phyloP scores from a whole-genome alignment of 805 yeast species.

The Suhomyces tanzawaensis region DNA sequence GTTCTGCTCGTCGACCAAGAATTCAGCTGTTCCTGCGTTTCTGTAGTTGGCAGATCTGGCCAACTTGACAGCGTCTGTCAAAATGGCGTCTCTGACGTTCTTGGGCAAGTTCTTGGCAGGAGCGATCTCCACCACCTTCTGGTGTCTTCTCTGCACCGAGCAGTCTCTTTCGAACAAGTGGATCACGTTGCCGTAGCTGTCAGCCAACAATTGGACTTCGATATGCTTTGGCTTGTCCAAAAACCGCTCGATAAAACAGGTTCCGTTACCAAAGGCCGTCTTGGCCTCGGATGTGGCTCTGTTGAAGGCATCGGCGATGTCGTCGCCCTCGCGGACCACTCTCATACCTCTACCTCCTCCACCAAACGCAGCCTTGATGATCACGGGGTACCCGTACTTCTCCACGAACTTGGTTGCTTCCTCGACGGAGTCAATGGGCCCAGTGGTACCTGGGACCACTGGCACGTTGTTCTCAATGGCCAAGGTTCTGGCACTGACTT shows the following conservation, averaged over 20 bases:
- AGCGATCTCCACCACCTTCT: slow-evolving; percentile 97
- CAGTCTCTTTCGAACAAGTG: slow-evolving; percentile 97
- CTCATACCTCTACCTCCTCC: slow-evolving; percentile 99
- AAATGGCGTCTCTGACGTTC: slow-evolving; percentile 83
- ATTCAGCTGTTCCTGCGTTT: slow-evolving; percentile 99
- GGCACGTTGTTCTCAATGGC: slow-evolving; percentile 85
- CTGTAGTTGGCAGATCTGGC: slow-evolving; percentile 87
- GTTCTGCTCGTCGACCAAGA: slow-evolving; percentile 87
- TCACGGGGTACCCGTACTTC: slow-evolving; percentile 90
- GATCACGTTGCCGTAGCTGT: slow-evolving; percentile 88
- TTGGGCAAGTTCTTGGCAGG: slow-evolving; percentile 90
- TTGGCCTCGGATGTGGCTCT: slow-evolving; percentile 94
- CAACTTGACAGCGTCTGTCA: slow-evolving; percentile 90
- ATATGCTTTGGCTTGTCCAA: slow-evolving; percentile 95
- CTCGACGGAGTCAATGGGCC: slow-evolving; percentile 79
- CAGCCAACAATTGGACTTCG: slow-evolving; percentile 95
- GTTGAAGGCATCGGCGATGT: slow-evolving; percentile 82
- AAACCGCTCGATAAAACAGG: slow-evolving; percentile 96
- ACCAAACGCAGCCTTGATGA: slow-evolving; percentile 98
- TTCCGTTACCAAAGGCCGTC: slow-evolving; percentile 97
- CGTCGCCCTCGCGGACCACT: slow-evolving; percentile 96
- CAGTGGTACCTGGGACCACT: slow-evolving; percentile 96
- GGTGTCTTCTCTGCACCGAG: slow-evolving; percentile 99
- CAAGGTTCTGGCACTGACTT: slow-evolving; percentile 87
- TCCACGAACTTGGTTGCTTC: slow-evolving; percentile 80